Evolutionary conservation across 108 stramenopile genomes (phyloP).

Genomic region (Discostella stelligeroides): DNA sequence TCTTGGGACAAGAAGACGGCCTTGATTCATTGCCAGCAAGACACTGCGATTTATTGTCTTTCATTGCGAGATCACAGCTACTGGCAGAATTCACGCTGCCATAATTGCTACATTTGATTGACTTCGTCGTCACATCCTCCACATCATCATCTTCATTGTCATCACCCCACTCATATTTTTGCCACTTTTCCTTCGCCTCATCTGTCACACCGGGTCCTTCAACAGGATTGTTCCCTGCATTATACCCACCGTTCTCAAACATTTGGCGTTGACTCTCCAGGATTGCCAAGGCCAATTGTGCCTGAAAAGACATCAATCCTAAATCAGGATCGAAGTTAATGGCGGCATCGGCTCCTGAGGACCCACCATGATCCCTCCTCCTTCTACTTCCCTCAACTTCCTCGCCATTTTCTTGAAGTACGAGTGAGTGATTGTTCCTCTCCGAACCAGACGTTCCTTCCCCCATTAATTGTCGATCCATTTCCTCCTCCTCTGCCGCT

Average conservation of each 20-base stretch:
- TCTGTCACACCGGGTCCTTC: conserved; percentile 70
- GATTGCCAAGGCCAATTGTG: conserved; percentile 88
- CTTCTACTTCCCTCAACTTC: not conserved
- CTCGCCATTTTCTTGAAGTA: conserved; percentile 13
- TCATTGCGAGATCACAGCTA: not conserved
- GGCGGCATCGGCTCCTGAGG: conserved; percentile 31
- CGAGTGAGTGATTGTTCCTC: not conserved
- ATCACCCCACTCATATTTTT: conserved; percentile 60
- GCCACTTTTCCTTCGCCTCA: conserved; percentile 71
- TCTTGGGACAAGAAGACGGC: no score
- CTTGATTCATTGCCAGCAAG: not conserved
- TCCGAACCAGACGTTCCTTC: not conserved
- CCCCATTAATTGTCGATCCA: conserved; percentile 72
- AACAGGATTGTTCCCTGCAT: conserved; percentile 54
- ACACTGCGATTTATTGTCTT: not conserved
- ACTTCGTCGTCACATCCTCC: conserved; percentile 14
- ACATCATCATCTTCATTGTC: conserved; percentile 48
- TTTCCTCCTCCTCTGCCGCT: conserved; percentile 77
- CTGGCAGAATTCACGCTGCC: conserved; percentile 31
- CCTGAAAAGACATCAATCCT: conserved; percentile 81
- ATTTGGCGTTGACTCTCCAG: conserved; percentile 85
- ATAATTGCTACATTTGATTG: conserved; percentile 33
- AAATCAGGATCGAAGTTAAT: conserved; percentile 59
- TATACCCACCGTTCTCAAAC: conserved; percentile 84
- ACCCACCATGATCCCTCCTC: not conserved